These are phyloP conservation scores for Sisymbrium irio DNA, from an alignment of 345 rosid species.

Conservation along the genomic window DNA sequence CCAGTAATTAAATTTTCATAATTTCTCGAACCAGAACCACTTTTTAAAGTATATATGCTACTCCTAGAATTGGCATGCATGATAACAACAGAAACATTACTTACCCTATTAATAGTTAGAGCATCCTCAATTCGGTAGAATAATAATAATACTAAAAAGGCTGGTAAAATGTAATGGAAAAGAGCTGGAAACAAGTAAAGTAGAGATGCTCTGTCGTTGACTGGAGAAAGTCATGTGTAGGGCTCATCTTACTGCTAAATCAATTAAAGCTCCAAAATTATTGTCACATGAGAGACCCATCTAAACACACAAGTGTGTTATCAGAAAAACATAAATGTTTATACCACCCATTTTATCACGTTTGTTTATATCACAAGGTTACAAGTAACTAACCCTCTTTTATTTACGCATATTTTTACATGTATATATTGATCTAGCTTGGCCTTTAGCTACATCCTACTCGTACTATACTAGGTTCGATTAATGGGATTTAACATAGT, in stretches of 20 bases:
- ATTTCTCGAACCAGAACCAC: not conserved
- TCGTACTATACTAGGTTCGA: not conserved
- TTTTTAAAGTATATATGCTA: not conserved
- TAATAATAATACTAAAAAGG: not conserved
- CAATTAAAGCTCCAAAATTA: conserved; percentile 17
- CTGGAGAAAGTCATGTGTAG: conserved; percentile 25
- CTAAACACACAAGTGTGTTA: not conserved
- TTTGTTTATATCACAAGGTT: not conserved
- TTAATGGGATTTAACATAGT: not conserved
- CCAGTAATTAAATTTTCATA: not conserved
- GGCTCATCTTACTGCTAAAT: conserved; percentile 18
- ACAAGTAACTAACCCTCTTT: not conserved
- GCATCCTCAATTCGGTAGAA: not conserved
- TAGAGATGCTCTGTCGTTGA: conserved; percentile 18
- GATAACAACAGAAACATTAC: not conserved
- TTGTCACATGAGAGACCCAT: conserved; percentile 10
- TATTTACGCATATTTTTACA: not conserved
- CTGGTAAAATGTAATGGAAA: conserved; percentile 6
- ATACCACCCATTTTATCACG: conserved; percentile 21
- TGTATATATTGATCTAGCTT: not conserved
- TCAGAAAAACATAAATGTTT: not conserved
- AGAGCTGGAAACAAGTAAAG: conserved; percentile 18
- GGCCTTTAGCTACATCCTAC: not conserved
- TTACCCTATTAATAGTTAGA: not conserved
- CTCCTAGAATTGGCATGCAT: not conserved